These are phyloP conservation scores for Dactylis glomerata DNA, from an alignment of 176 grass and related monocot genomes.

Conservation along the genomic window DNA sequence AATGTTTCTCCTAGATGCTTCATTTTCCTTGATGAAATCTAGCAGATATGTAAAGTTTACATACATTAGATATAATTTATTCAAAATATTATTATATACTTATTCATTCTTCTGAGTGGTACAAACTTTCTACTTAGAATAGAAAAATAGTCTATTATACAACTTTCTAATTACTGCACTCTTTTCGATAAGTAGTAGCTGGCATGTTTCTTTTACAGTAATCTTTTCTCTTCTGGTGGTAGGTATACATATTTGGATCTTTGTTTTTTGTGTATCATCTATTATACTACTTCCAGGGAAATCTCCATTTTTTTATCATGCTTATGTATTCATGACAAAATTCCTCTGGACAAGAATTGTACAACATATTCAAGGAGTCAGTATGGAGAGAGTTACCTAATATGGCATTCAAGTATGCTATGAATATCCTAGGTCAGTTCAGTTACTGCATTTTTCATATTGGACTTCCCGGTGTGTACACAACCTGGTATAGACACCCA, in stretches of 20 bases:
- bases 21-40: not conserved
- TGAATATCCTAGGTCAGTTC: slow-evolving; percentile 58
- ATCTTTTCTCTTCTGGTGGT: slow-evolving; percentile 29
- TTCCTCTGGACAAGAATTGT: slow-evolving; percentile 81
- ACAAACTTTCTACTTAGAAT: not conserved
- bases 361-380: slow-evolving; percentile 47
- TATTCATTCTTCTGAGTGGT: not conserved
- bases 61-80: slow-evolving; percentile 2
- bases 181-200: slow-evolving; percentile 5
- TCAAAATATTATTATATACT: not conserved
- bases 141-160: not conserved
- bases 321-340: slow-evolving; percentile 73
- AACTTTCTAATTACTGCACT: not conserved
- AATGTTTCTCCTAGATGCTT: not conserved
- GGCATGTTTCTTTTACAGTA: not conserved
- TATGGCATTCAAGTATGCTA: slow-evolving; percentile 46
- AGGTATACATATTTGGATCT: slow-evolving; percentile 72
- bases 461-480: slow-evolving; percentile 71
- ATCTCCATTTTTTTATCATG: slow-evolving; percentile 78
- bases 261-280: slow-evolving; percentile 54
- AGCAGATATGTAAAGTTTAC: not conserved
- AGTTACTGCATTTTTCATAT: slow-evolving; percentile 53
- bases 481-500: not conserved
- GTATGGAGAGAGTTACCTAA: slow-evolving; percentile 60
- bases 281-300: slow-evolving; percentile 67